Evolutionary conservation across 2,329 filamentous ascomycete species (phyloP).

Genomic region (Cercospora sp.): DNA sequence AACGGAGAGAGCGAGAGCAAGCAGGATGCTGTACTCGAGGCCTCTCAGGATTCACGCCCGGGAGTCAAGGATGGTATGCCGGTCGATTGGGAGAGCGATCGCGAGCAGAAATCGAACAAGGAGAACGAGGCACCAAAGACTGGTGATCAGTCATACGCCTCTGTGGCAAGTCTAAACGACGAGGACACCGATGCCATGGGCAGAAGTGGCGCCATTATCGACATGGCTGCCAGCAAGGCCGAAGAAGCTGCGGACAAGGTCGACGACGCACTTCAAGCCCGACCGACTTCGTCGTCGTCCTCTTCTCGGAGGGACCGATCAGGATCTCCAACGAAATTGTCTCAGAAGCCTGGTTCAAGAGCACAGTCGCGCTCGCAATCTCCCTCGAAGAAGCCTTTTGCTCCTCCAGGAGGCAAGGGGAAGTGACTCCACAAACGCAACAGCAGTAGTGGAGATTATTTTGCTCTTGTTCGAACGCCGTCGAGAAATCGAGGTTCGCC

Average conservation of each 20-base stretch:
- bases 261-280: slow-evolving; percentile 17
- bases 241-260: slow-evolving; percentile 28
- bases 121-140: slow-evolving; percentile 1
- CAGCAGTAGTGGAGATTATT: slow-evolving; percentile 3
- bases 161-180: slow-evolving; percentile 19
- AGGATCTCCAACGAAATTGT: slow-evolving; percentile 11
- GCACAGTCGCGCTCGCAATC: slow-evolving; percentile 9
- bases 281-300: background rate
- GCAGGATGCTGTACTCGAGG: slow-evolving; percentile 33
- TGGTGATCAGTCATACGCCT: slow-evolving; percentile 11
- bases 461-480: background rate
- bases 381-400: slow-evolving; percentile 9
- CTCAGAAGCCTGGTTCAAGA: background rate
- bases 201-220: slow-evolving; percentile 33
- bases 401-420: slow-evolving; percentile 10
- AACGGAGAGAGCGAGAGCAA: slow-evolving; percentile 20
- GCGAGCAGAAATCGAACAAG: slow-evolving; percentile 11
- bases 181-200: slow-evolving; percentile 37
- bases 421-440: slow-evolving; percentile 12
- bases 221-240: slow-evolving; percentile 28
- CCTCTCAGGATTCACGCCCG: slow-evolving; percentile 24
- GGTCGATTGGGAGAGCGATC: slow-evolving; percentile 13
- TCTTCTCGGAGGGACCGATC: background rate
- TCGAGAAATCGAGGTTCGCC: background rate
- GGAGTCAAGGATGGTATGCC: slow-evolving; percentile 17